Conservation (phyloP, 2,329 filamentous ascomycete species). For the Claviceps sp. region DNA sequence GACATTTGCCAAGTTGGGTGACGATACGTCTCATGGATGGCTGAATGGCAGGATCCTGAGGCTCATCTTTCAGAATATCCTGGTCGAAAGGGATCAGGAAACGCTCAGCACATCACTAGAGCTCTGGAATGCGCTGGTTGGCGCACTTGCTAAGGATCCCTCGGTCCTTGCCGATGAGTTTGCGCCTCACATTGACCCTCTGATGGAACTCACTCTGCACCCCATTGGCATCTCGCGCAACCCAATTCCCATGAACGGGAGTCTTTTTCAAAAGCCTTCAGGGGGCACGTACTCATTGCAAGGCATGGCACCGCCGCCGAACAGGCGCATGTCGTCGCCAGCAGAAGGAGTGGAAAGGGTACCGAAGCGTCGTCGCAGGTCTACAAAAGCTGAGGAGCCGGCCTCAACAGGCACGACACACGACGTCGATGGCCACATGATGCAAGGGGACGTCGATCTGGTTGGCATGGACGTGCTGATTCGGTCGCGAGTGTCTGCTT, state of each 20-base stretch:
- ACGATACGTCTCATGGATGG: slow-evolving; percentile 74
- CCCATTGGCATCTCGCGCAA: slow-evolving; percentile 86
- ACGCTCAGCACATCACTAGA: slow-evolving; percentile 74
- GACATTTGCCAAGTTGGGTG: slow-evolving; percentile 82
- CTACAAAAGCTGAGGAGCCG: slow-evolving; percentile 65
- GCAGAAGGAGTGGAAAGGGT: slow-evolving; percentile 43
- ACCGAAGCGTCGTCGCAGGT: slow-evolving; percentile 67
- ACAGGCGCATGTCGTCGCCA: slow-evolving; percentile 34
- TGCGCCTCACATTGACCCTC: slow-evolving; percentile 58
- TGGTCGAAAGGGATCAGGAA: slow-evolving; percentile 79
- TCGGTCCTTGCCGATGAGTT: slow-evolving; percentile 61
- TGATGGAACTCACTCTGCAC: slow-evolving; percentile 74
- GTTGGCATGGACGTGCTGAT: slow-evolving; percentile 83
- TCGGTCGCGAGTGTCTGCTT: slow-evolving; percentile 76
- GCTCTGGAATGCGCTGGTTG: slow-evolving; percentile 71
- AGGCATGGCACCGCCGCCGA: slow-evolving; percentile 29
- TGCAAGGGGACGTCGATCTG: slow-evolving; percentile 90
- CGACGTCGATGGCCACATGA: slow-evolving; percentile 96
- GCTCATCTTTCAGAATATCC: slow-evolving; percentile 84
- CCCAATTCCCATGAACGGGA: slow-evolving; percentile 81
- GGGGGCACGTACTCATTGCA: slow-evolving; percentile 61
- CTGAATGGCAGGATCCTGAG: slow-evolving; percentile 79
- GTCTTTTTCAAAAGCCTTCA: slow-evolving; percentile 85
- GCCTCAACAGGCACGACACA: slow-evolving; percentile 56
- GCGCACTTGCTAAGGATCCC: slow-evolving; percentile 50